Evolutionary conservation across 176 grass and related monocot genomes (phyloP), one percentile per base, ranked within the genome.

Genomic region (Typha latifolia): DNA sequence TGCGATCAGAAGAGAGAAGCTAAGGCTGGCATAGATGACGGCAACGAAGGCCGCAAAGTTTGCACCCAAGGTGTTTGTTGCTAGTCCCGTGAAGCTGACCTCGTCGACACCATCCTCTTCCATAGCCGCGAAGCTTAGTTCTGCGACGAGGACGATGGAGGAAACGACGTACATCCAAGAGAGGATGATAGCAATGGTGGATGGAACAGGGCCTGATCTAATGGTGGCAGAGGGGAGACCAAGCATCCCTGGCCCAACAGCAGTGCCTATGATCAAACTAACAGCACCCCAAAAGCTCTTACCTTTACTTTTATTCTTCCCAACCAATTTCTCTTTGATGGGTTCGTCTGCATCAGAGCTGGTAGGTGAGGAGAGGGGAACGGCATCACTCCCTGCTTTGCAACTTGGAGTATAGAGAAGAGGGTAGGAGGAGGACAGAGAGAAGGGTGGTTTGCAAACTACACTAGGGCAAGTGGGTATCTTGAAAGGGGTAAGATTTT

Each of bases 201-300:
- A 96, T 1, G 91, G 84, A 11, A 82, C 27, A 6, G 67, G 47
- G 9, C 91, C 86, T 12, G 86, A 90, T 57, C 82, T 77, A 68
- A 90, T 87, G 76, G 91, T 96, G 74, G 76, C 82, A 15, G 87
- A 79, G 26, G 86, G 84, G 26, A 96, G 74, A 37, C 86, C 79
- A 49, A 96, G 84, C 87, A 96, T 90, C 16, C 86, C 87, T 11
- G 91, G 91, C 62, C 87, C 91, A 3, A 90, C 91, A 14, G 84
- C 91, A 0, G 87, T 90, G 72, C 87, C 84, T 4, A 96, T 29
- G 52, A 96, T 90, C 66, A 96, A 78, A 51, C 81, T 80, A 31
- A 90, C 87, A 20, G 84, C 91, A 19, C 61, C 87, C 91, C 82
- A 95, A 76, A 95, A 95, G 72, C 65, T 96, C 77, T 85, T 90